Evolutionary conservation across 2,329 filamentous ascomycete genomes (phyloP).

Genomic region (Arthrobotrys iridis): DNA sequence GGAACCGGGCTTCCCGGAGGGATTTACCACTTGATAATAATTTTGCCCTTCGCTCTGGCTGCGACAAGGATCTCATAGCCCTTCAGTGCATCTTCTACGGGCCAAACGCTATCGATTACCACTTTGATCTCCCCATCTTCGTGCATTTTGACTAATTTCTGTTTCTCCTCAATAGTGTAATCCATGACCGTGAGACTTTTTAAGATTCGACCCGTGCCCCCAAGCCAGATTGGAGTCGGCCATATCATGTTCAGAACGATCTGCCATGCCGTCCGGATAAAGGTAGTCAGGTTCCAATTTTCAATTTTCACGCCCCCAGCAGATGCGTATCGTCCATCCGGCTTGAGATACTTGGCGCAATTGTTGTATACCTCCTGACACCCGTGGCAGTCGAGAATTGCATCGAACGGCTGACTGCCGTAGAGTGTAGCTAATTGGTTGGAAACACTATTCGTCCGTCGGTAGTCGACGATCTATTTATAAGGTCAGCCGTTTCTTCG

Average conservation of each 20-base stretch:
- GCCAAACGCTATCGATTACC: conserved; percentile 61
- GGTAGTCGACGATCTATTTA: conserved; percentile 63
- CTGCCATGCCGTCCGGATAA: conserved; percentile 59
- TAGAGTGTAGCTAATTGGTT: conserved; percentile 60
- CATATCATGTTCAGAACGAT: conserved; percentile 63
- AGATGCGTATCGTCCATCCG: conserved; percentile 62
- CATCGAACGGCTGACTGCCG: conserved; percentile 61
- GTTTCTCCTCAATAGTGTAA: conserved; percentile 60
- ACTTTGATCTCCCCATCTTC: conserved; percentile 60
- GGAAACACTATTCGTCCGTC: conserved; percentile 61
- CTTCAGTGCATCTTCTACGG: conserved; percentile 61
- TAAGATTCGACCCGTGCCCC: conserved; percentile 62
- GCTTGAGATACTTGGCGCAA: conserved; percentile 62
- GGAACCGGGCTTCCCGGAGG: too few relatives aligned
- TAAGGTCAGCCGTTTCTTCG: conserved; percentile 1
- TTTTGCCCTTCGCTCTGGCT: conserved; percentile 62
- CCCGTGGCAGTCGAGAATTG: conserved; percentile 67
- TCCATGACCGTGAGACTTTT: conserved; percentile 60
- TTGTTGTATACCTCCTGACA: conserved; percentile 64
- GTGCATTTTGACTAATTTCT: conserved; percentile 60
- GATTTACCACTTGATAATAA: conserved; percentile 60
- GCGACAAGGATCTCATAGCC: conserved; percentile 61
- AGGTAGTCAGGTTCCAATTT: conserved; percentile 59
- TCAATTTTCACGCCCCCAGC: conserved; percentile 62
- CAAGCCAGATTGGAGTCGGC: conserved; percentile 61